Percentiles rank a stretch among this genome's conserved stretches.
Conservation (phyloP, 495 filamentous ascomycete species). For the Stereocaulon alpinum region DNA sequence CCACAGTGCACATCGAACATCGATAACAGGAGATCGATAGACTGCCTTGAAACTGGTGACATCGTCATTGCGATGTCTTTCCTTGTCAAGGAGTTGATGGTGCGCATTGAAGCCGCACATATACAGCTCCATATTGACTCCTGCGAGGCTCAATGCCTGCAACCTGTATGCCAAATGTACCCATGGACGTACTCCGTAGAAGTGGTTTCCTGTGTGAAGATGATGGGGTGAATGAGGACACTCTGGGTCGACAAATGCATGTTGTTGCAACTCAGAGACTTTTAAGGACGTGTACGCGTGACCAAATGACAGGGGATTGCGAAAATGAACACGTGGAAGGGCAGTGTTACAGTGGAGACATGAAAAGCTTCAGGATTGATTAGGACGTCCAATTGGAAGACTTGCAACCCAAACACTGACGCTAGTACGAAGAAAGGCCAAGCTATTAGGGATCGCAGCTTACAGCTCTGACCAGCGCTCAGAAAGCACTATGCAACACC, state of each 20-base stretch:
- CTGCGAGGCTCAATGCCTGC: not conserved
- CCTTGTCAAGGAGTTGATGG: slow-evolving; percentile 11
- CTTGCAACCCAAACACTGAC: not conserved
- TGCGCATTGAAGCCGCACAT: slow-evolving; percentile 22
- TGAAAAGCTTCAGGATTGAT: not conserved
- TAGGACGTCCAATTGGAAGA: not conserved
- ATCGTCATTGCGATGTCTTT: not conserved
- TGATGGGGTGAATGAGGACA: not conserved
- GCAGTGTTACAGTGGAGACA: not conserved
- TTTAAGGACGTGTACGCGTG: too few species aligned
- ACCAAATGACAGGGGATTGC: too few species aligned
- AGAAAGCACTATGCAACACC: too few species aligned
- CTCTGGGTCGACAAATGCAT: not conserved
- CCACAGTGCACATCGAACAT: slow-evolving; percentile 16
- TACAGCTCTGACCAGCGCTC: too few species aligned
- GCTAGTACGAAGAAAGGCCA: too few species aligned
- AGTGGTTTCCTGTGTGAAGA: too few species aligned
- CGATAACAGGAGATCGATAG: not conserved
- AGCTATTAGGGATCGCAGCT: too few species aligned
- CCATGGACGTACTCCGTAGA: not conserved
- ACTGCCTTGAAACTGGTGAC: not conserved
- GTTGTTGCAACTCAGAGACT: not conserved
- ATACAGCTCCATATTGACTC: slow-evolving; percentile 12
- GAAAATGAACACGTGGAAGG: not conserved
- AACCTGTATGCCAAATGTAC: too few species aligned